Evolutionary conservation across 1,284 basidiomycete genomes (phyloP), one percentile per base, ranked within the genome.

Genomic region (Anthracocystis walkeri): DNA sequence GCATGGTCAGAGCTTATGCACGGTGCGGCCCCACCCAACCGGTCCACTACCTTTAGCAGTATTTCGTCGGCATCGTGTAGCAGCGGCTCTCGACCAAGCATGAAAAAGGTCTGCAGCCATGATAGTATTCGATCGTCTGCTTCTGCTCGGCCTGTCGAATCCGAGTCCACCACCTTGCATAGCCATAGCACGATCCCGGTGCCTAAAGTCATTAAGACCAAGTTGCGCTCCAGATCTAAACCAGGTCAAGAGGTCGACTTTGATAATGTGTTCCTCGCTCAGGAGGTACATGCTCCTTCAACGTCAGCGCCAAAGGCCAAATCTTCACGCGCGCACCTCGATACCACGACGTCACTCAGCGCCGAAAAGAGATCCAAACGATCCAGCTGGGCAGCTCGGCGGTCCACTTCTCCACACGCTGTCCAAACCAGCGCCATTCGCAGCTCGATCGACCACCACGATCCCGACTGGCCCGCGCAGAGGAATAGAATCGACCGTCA

Each of bases 231-330:
- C 25, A 76, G 73, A 46, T 61, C 65, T 21, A 80, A 78, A 40
- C 6, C 60, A n/a, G 27, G 45, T 7, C 66, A 72, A 41, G 75
- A 78, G 29, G 55, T 31, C 14, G 77, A 80, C 38, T 84, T 86
- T 33, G 65, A 64, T 31, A 57, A 66, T 14, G 65, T 85, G 29
- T 85, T 84, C 50, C 78, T 86, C 6, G 84, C 82, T 0, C 85
- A 86, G 51, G 84, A 85, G 66, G 77, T 86, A 11, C 40, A 58
- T 21, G 45, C 65, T 20, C 35, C 69, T 7, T 21, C 33, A 4
- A 35, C 62, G 2, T 33, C 20, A 3, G 16, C 25, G 16, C 14
- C 31, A 27, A 59, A 61, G 16, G 50, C 62, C 5, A 33, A 40
- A 23, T 58, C 62, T 6, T 23, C 45, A 11, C 23, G 57, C n/a